These are phyloP conservation scores for Stygiomarasmius scandens DNA, from an alignment of 1,284 basidiomycete species.

Conservation along the genomic window DNA sequence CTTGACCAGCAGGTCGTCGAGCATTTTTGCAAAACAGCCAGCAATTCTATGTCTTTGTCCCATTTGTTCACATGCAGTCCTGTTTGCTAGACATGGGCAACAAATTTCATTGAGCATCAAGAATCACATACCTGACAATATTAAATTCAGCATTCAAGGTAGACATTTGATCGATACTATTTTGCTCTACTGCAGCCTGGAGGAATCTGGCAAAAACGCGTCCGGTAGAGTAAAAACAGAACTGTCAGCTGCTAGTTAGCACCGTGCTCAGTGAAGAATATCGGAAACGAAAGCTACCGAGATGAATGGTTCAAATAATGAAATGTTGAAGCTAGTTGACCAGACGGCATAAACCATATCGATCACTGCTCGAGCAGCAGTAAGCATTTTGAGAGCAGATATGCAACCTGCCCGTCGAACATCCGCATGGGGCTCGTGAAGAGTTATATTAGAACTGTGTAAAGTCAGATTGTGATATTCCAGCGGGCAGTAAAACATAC, in stretches of 20 bases:
- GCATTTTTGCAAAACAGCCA: slow-evolving; percentile 64
- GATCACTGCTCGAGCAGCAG: slow-evolving; percentile 64
- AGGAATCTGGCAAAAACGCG: slow-evolving; percentile 67
- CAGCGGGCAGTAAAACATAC: slow-evolving; percentile 41
- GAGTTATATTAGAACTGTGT: slow-evolving; percentile 59
- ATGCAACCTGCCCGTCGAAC: slow-evolving; percentile 57
- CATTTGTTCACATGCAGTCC: slow-evolving; percentile 60
- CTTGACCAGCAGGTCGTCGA: slow-evolving; percentile 40
- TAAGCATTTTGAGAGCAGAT: slow-evolving; percentile 67
- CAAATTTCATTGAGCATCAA: not conserved
- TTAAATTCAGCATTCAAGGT: slow-evolving; percentile 63
- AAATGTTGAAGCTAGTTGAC: slow-evolving; percentile 72
- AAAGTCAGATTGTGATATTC: slow-evolving; percentile 11
- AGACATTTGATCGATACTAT: slow-evolving; percentile 52
- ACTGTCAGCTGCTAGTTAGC: not conserved
- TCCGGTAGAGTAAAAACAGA: slow-evolving; percentile 47
- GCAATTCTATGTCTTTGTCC: slow-evolving; percentile 68
- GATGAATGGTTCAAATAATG: slow-evolving; percentile 63
- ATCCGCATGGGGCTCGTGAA: slow-evolving; percentile 75
- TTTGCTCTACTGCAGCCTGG: slow-evolving; percentile 56
- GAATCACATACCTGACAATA: slow-evolving; percentile 58
- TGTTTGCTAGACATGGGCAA: slow-evolving; percentile 27
- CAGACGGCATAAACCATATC: slow-evolving; percentile 68
- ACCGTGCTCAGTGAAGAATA: not conserved
- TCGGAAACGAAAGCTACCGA: slow-evolving; percentile 36